Evolutionary conservation across 75 land plant species (phyloP).

Genomic region (Pseudotsuga menziesii): DNA sequence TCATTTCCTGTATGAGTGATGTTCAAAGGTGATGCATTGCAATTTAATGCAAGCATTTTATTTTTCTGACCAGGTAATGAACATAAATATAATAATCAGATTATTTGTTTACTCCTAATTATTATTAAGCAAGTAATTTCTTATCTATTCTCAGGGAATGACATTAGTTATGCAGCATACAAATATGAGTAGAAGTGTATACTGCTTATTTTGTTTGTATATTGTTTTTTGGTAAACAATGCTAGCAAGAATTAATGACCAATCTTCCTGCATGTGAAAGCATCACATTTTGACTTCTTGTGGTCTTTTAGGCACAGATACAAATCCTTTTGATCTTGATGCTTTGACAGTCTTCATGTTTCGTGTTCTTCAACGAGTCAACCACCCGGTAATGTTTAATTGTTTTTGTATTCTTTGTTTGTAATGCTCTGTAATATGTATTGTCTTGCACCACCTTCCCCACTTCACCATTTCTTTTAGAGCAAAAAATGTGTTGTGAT

Average conservation of each 20-base stretch:
- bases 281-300: neutral
- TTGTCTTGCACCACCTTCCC: neutral
- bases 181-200: neutral
- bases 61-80: too few relatives aligned
- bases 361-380: conserved; percentile 82
- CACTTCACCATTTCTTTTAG: neutral
- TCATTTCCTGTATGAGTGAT: too few relatives aligned
- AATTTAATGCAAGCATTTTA: too few relatives aligned
- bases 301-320: conserved; percentile 66
- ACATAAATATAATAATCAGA: too few relatives aligned
- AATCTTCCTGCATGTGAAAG: neutral
- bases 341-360: conserved; percentile 80
- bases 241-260: neutral
- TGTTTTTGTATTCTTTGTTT: neutral
- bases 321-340: conserved; percentile 95
- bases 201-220: neutral
- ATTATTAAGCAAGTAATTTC: too few relatives aligned
- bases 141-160: too few relatives aligned
- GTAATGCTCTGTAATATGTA: conserved; percentile 3
- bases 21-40: too few relatives aligned
- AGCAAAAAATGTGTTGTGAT: neutral
- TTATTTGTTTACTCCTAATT: too few relatives aligned
- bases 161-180: too few relatives aligned
- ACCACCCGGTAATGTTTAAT: conserved; percentile 75
- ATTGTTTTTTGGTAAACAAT: neutral